A percentile compares a stretch with the other conserved stretches of the same genome.
phyloP scores from a whole-genome alignment of 352 stramenopile genomes.

The Phytophthora macrochlamydospora region DNA sequence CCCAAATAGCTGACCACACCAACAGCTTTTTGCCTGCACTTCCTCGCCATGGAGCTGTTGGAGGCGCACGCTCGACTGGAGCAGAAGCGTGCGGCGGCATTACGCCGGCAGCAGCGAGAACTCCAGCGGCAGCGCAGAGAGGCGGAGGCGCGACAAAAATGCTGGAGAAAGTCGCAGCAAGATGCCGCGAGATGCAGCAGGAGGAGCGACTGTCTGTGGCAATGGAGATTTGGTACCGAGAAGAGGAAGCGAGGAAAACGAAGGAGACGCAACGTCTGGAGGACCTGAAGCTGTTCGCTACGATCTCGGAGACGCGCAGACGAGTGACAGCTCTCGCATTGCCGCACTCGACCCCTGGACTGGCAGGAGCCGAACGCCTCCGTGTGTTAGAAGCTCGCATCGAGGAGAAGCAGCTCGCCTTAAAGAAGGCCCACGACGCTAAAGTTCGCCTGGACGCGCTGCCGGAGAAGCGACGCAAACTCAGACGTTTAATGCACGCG shows the following conservation, averaged over 20 bases:
- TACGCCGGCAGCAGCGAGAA: conserved; percentile 58
- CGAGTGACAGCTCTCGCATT: conserved; percentile 40
- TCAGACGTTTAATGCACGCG: conserved; percentile 36
- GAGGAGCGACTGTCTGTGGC: conserved; percentile 57
- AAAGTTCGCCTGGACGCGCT: conserved; percentile 53
- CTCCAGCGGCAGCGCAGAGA: conserved; percentile 36
- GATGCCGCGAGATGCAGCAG: conserved; percentile 56
- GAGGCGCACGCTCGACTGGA: conserved; percentile 55
- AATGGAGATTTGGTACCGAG: conserved; percentile 39
- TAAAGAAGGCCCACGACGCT: conserved; percentile 30
- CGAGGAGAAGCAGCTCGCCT: conserved; percentile 29
- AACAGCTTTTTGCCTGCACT: neutral
- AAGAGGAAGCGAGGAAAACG: conserved; percentile 23
- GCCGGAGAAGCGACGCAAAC: conserved; percentile 33
- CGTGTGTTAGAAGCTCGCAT: conserved; percentile 42
- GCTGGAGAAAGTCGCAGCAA: conserved; percentile 23
- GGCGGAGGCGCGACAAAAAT: conserved; percentile 37
- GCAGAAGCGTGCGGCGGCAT: conserved; percentile 45
- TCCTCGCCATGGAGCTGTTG: conserved; percentile 49
- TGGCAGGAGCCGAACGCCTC: conserved; percentile 33
- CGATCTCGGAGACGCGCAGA: conserved; percentile 28
- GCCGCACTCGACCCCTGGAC: conserved; percentile 36
- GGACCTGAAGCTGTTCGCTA: conserved; percentile 41
- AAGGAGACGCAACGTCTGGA: conserved; percentile 41
- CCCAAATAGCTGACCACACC: neutral